phyloP scores from a whole-genome alignment of 2,329 filamentous ascomycete genomes.

The Aureobasidium vineae region DNA sequence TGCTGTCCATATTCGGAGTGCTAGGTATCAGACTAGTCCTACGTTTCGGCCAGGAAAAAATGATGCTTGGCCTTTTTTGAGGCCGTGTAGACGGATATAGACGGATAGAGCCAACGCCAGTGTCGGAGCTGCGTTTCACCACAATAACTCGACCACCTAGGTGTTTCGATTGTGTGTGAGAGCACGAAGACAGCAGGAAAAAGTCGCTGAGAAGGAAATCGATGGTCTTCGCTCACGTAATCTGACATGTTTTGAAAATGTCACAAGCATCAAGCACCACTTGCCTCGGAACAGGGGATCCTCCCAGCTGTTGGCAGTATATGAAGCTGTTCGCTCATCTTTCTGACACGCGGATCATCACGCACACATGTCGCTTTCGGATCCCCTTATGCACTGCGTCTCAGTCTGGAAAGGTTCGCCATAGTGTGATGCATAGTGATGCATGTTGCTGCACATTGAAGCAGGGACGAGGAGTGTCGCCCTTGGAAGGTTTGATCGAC shows the following conservation, averaged over 20 bases:
- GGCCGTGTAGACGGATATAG: neutral
- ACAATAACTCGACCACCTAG: neutral
- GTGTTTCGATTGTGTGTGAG: slow-evolving; percentile 1
- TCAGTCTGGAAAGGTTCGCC: too few species aligned
- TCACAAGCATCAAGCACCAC: neutral
- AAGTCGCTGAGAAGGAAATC: neutral
- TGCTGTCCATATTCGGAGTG: neutral
- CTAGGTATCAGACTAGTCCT: slow-evolving; percentile 5
- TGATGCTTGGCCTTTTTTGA: slow-evolving; percentile 1
- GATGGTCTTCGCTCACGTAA: neutral
- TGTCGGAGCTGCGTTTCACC: slow-evolving; percentile 16
- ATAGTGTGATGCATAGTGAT: too few species aligned
- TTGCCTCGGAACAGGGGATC: neutral
- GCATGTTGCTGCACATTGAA: neutral
- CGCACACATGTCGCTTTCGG: neutral
- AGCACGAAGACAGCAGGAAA: neutral
- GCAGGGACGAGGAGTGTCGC: neutral
- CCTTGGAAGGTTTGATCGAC: neutral
- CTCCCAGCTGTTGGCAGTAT: neutral
- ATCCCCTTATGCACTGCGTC: neutral
- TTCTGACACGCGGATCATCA: neutral
- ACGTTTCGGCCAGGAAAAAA: slow-evolving; percentile 2
- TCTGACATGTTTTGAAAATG: neutral
- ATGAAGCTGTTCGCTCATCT: neutral
- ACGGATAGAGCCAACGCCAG: neutral